Evolutionary conservation across 441 rosid species (phyloP).

Genomic region (Capsella rubella): DNA sequence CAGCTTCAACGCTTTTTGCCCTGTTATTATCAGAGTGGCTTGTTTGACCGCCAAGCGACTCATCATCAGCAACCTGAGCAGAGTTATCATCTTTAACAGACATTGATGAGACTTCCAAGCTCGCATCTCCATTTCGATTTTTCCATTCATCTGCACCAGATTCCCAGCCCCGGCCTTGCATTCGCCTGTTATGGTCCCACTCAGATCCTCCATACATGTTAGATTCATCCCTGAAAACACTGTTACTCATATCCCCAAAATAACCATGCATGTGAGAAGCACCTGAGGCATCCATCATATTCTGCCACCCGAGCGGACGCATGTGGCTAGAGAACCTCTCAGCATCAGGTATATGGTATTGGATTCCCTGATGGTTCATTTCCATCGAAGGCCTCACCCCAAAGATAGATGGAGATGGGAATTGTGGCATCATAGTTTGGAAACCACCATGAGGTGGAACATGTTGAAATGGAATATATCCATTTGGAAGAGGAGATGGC

Average conservation of each 20-base stretch:
- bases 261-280: slow-evolving; percentile 82
- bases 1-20: slow-evolving; percentile 52
- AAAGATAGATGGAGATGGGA: slow-evolving; percentile 78
- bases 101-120: slow-evolving; percentile 60
- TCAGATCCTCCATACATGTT: slow-evolving; percentile 75
- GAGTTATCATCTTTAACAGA: slow-evolving; percentile 69
- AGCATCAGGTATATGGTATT: slow-evolving; percentile 80
- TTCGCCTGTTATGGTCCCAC: slow-evolving; percentile 86
- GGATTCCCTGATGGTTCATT: slow-evolving; percentile 77
- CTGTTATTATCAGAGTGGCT: slow-evolving; percentile 53
- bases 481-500: slow-evolving; percentile 83
- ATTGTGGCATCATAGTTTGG: slow-evolving; percentile 82
- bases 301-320: slow-evolving; percentile 97
- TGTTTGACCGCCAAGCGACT: slow-evolving; percentile 54
- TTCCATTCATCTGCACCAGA: slow-evolving; percentile 79
- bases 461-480: slow-evolving; percentile 88
- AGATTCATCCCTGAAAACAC: slow-evolving; percentile 85
- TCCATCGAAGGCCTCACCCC: slow-evolving; percentile 90
- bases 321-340: slow-evolving; percentile 87
- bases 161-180: slow-evolving; percentile 85
- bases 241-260: slow-evolving; percentile 81
- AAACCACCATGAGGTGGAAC: slow-evolving; percentile 90
- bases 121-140: slow-evolving; percentile 73
- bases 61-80: slow-evolving; percentile 60
- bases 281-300: slow-evolving; percentile 83